Evolutionary conservation across 495 filamentous ascomycete species (phyloP), one percentile per base, ranked within the genome.

Genomic region (Trypethelium eluteriae): DNA sequence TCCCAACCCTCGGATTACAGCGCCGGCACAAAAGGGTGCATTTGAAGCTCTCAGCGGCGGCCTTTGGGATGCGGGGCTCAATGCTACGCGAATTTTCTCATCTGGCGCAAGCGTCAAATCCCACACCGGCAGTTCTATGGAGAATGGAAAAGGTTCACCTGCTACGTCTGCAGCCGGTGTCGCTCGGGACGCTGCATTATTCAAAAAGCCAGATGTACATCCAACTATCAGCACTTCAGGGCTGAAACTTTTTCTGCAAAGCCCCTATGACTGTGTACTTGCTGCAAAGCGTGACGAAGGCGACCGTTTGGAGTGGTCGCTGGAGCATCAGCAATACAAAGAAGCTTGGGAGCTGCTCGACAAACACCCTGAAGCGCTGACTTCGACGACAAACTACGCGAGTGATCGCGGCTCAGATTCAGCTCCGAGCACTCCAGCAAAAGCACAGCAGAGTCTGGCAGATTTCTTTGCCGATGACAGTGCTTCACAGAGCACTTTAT

Each of bases 191-290:
- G 65, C 66, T 18, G 66, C 73, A 2, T 18, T 62, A 16, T 50
- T 63, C 5, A 63, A 53, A n/a, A 73, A 68, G 57, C 57, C 73
- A 4, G 71, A 75, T 38, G 66, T 72, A 25, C 73, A 76, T 65
- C 73, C 74, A 3, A 72, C 75, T 41, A 71, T 73, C 11, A 69
- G 72, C 38, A 85, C 85, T 16, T 83, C 86, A 6, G 93, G 94
- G 0, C 83, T 92, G 68, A 98, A 97, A 70, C 90, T 98, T 36
- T 96, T 96, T 74, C 89, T 98, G 39, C 91, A 95, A 63, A 97
- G 92, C 71, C 95, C 95, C 1, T 98, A 94, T 70, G 94, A 98
- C 77, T 96, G 92, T 69, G 85, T 96, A 34, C 80, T 96, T 64
- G 89, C 91, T 0, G 88, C 93, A 0, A 91, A 91, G 71, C 80